Evolutionary conservation across 352 stramenopile species (phyloP).

Genomic region (Phytophthora litchii): DNA sequence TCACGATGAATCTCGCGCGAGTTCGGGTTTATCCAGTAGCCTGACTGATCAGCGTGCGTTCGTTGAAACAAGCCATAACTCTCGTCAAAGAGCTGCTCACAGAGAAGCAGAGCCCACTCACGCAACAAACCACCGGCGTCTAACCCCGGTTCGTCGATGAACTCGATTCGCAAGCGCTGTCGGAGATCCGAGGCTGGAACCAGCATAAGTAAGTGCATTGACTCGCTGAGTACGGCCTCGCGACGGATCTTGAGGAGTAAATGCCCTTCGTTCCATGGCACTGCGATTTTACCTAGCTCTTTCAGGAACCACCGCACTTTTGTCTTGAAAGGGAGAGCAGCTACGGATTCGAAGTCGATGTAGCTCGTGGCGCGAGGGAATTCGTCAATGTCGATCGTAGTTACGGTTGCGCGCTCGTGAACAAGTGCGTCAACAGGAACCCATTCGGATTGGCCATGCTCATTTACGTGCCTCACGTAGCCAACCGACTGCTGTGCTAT

Average conservation of each 20-base stretch:
- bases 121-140: conserved; percentile 79
- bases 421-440: conserved; percentile 71
- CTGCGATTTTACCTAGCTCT: conserved; percentile 75
- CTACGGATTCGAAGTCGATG: conserved; percentile 82
- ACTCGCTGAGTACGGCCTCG: conserved; percentile 76
- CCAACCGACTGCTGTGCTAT: conserved; percentile 75
- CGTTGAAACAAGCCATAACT: conserved; percentile 74
- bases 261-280: conserved; percentile 82
- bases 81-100: conserved; percentile 81
- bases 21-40: conserved; percentile 87
- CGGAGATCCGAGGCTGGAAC: conserved; percentile 71
- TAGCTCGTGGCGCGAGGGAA: conserved; percentile 71
- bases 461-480: conserved; percentile 78
- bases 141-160: conserved; percentile 79
- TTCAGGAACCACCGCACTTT: conserved; percentile 85
- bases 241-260: conserved; percentile 81
- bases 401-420: conserved; percentile 45
- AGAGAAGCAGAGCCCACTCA: conserved; percentile 82
- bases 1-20: conserved; percentile 69
- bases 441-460: conserved; percentile 73
- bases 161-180: conserved; percentile 82
- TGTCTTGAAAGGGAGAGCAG: conserved; percentile 66
- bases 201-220: conserved; percentile 85
- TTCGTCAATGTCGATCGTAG: conserved; percentile 73
- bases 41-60: conserved; percentile 76